These are phyloP conservation scores for Salvia rosmarinus DNA, from an alignment of 257 asterid species.

Conservation along the genomic window DNA sequence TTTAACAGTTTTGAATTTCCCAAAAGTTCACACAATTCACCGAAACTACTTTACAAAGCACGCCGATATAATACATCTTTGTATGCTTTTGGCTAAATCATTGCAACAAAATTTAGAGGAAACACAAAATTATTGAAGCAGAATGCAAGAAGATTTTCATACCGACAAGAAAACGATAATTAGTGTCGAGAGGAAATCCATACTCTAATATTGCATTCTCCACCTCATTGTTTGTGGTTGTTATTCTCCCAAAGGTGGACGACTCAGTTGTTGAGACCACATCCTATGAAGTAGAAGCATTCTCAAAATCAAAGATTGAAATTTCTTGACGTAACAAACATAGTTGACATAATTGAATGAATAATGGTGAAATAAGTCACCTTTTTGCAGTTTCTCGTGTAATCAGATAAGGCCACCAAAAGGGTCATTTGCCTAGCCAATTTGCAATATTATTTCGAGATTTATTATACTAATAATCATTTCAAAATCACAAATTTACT, in stretches of 20 bases:
- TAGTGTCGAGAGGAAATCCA: slow-evolving; percentile 75
- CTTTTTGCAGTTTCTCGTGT: slow-evolving; percentile 36
- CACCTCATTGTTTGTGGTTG: slow-evolving; percentile 73
- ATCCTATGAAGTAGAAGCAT: slow-evolving; percentile 54
- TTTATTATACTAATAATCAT: slow-evolving; percentile 5
- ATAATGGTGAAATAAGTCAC: slow-evolving; percentile 28
- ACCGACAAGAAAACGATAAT: slow-evolving; percentile 12
- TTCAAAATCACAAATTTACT: background rate
- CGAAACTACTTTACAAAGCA: background rate
- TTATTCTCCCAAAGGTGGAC: slow-evolving; percentile 61
- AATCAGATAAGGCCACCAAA: slow-evolving; percentile 80
- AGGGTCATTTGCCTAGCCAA: slow-evolving; percentile 94
- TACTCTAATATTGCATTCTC: slow-evolving; percentile 63
- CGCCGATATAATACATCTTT: too few species aligned
- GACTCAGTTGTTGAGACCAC: slow-evolving; percentile 60
- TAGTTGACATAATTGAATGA: background rate
- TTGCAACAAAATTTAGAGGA: too few species aligned
- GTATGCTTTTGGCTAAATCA: too few species aligned
- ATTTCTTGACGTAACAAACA: too few species aligned
- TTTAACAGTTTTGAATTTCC: too few species aligned
- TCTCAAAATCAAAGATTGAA: slow-evolving; percentile 16
- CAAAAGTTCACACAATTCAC: background rate
- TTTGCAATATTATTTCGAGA: slow-evolving; percentile 48
- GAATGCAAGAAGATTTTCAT: slow-evolving; percentile 24
- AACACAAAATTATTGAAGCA: background rate